Base-by-base conservation (phyloP, 208 protist genomes). In the Wallacemonas collosoma region DNA sequence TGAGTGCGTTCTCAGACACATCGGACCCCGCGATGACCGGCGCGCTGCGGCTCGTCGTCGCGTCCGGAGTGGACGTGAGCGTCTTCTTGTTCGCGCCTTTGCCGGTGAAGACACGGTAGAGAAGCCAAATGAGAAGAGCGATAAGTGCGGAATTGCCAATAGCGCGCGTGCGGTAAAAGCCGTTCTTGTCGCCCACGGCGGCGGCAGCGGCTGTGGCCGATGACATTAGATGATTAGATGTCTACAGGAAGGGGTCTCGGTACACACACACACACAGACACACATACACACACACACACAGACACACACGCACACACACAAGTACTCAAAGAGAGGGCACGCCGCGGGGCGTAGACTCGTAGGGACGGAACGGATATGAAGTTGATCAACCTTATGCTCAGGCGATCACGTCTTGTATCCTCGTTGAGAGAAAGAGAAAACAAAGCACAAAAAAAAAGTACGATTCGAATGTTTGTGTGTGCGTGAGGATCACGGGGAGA, bases 81-180 rank as follows among this genome's bases (percentile, higher is more conserved):
- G 2, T 56, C 41, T 68, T 65, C 26, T 68, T 73, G 26, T 5
- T 40, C 0, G 14, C 36, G 2, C 51, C 41, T 12, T 26, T 35
- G 54, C 45, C 44, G 7, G 1, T 62, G 17, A 76, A 3, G 54
- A 67, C 72, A 26, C 50, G 40, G 57, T 76, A 76, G 26, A 72
- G 53, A 12, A 75, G 65, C 53, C 63, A 76, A 17, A 74, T 17
- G n/a, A 58, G 53, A 26, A 76, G 12, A 12, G 67, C 76, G 3
- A 81, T 55, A 15, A 81, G 66, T n/a, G 62, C 61, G 43, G 58
- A 53, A 17, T 76, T 36, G 12, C 56, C 65, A 12, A 75, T 47
- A 2, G 39, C 65, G 3, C 62, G 65, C 9, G n/a, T 48, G 6
- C 50, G 45, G 12, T 35, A 40, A 5, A 63, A 44, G 26, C 48